A percentile compares a stretch with the other conserved stretches of the same genome.
phyloP scores from a whole-genome alignment of 2,329 filamentous ascomycete species.

The Leptographium lundbergii region DNA sequence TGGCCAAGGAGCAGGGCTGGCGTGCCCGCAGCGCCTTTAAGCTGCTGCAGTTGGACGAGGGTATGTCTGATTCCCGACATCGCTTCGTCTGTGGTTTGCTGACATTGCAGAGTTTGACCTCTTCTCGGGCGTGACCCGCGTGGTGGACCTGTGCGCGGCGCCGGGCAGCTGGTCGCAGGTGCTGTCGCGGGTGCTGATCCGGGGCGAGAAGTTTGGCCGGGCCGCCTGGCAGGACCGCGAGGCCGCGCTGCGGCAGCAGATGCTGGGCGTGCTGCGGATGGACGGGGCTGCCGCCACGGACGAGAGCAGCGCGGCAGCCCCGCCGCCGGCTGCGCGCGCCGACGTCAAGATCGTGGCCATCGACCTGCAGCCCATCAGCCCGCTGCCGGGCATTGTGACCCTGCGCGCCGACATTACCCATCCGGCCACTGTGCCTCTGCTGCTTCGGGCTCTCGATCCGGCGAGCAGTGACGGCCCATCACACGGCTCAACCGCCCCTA shows the following conservation, averaged over 20 bases:
- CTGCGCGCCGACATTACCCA: slow-evolving; percentile 95
- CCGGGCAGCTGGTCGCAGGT: slow-evolving; percentile 98
- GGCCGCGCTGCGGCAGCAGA: slow-evolving; percentile 47
- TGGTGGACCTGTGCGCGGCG: slow-evolving; percentile 91
- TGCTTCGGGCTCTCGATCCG: slow-evolving; percentile 74
- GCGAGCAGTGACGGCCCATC: slow-evolving; percentile 22
- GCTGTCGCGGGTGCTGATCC: slow-evolving; percentile 82
- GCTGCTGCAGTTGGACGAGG: slow-evolving; percentile 83
- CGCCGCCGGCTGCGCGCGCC: slow-evolving; percentile 26
- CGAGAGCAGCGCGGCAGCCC: neutral
- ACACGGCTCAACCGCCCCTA: slow-evolving; percentile 7
- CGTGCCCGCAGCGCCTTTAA: slow-evolving; percentile 94
- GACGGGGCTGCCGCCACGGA: neutral
- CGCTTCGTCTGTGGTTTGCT: no score
- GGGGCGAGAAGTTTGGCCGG: slow-evolving; percentile 80
- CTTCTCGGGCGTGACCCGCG: slow-evolving; percentile 77
- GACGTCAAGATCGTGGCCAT: slow-evolving; percentile 92
- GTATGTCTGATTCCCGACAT: no score
- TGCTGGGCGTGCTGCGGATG: slow-evolving; percentile 32
- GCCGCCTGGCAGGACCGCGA: slow-evolving; percentile 80
- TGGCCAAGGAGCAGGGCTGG: slow-evolving; percentile 98
- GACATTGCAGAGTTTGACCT: slow-evolving; percentile 67
- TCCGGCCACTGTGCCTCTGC: slow-evolving; percentile 81
- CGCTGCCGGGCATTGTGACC: slow-evolving; percentile 82
- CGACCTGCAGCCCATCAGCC: slow-evolving; percentile 90